Percentiles rank a stretch among this genome's conserved stretches.
These are phyloP conservation scores for Camelina neglecta DNA, from an alignment of 345 rosid genomes.

Conservation along the genomic window DNA sequence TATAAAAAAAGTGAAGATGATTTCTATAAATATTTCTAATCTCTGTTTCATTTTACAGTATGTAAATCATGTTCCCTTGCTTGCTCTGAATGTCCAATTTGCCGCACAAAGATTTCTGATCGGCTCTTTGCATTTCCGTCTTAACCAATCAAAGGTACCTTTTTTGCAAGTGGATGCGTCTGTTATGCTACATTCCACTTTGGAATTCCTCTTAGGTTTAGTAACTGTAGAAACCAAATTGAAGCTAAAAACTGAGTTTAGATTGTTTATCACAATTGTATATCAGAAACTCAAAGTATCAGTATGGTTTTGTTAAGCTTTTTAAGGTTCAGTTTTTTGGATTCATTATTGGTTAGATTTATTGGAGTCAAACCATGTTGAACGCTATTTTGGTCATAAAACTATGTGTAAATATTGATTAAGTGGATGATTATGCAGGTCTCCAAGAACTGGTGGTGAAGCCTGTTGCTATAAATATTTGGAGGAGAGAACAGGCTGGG, in stretches of 20 bases:
- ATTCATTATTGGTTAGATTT: not conserved
- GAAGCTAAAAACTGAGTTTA: not conserved
- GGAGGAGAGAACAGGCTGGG: too few relatives aligned
- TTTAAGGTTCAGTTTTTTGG: not conserved
- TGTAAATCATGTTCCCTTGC: slow-evolving; percentile 99
- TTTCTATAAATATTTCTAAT: not conserved
- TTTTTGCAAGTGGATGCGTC: slow-evolving; percentile 5
- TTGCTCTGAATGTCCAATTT: slow-evolving; percentile 97
- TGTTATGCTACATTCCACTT: slow-evolving; percentile 6
- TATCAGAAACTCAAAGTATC: not conserved
- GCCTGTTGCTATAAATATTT: too few relatives aligned
- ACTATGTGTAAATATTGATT: too few relatives aligned
- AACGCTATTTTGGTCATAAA: not conserved
- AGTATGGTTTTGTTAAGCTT: not conserved
- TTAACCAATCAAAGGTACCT: slow-evolving; percentile 48
- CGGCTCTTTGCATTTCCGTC: slow-evolving; percentile 95
- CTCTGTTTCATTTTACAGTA: slow-evolving; percentile 55
- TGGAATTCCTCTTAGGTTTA: slow-evolving; percentile 16
- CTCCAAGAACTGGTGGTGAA: too few relatives aligned
- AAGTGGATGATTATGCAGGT: too few relatives aligned
- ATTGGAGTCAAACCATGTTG: not conserved
- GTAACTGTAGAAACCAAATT: slow-evolving; percentile 4
- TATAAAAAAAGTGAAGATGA: not conserved
- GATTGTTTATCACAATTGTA: not conserved
- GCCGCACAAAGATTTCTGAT: slow-evolving; percentile 93